Percentiles rank a stretch among this genome's conserved stretches.
phyloP scores from a whole-genome alignment of 2,329 filamentous ascomycete species.

The Aspergillus oerlinghausenensis region DNA sequence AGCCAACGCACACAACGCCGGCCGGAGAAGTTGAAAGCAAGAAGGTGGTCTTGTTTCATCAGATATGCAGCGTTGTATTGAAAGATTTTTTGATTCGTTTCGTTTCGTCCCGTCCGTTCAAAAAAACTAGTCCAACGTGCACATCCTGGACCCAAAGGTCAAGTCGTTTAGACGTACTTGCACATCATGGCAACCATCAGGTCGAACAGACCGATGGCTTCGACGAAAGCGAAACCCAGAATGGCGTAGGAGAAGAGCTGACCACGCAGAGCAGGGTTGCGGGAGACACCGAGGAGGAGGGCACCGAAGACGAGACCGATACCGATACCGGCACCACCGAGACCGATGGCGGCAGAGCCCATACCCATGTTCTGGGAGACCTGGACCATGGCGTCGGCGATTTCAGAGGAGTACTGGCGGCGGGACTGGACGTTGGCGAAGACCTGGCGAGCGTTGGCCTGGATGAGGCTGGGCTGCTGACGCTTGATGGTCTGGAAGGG shows the following conservation, averaged over 20 bases:
- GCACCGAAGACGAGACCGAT: conserved; percentile 92
- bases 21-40: not conserved
- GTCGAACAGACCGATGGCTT: conserved; percentile 74
- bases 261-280: conserved; percentile 90
- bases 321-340: conserved; percentile 89
- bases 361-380: conserved; percentile 88
- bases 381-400: conserved; percentile 79
- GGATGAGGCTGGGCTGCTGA: conserved; percentile 64
- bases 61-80: not conserved
- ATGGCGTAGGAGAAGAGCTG: conserved; percentile 96
- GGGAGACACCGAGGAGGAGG: conserved; percentile 82
- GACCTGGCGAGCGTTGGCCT: conserved; percentile 61
- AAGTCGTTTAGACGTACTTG: conserved; percentile 62
- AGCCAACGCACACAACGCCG: not conserved
- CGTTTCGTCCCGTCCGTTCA: not conserved
- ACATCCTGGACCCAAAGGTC: not conserved
- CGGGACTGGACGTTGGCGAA: conserved; percentile 55
- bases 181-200: conserved; percentile 91
- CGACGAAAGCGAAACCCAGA: conserved; percentile 92
- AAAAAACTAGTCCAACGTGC: too few relatives aligned
- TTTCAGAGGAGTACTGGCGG: conserved; percentile 82
- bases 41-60: not conserved
- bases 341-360: conserved; percentile 85
- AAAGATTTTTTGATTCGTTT: not conserved
- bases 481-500: conserved; percentile 73